phyloP scores from a whole-genome alignment of 257 asterid genomes.

The Echium plantagineum region DNA sequence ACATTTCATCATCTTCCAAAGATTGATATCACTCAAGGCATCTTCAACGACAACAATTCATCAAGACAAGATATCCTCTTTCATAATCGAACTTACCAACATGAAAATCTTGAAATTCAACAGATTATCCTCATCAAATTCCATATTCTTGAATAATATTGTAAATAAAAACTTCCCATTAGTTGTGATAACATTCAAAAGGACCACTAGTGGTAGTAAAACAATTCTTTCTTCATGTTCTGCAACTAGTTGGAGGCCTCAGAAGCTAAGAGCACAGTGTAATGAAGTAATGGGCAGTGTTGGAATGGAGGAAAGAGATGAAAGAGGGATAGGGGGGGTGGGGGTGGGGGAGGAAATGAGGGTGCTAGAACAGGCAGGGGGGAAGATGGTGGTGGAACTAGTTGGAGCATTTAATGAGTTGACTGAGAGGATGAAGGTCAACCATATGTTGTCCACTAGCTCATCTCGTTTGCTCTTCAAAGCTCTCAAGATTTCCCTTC shows the following conservation, averaged over 20 bases:
- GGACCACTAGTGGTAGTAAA: no score
- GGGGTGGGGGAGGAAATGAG: neutral
- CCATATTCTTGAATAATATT: no score
- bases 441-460: conserved; percentile 31
- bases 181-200: neutral
- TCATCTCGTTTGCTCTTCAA: conserved; percentile 68
- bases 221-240: no score
- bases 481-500: conserved; percentile 69
- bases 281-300: neutral
- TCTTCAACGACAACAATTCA: no score
- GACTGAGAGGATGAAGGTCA: conserved; percentile 56
- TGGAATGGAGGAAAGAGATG: no score
- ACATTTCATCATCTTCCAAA: no score
- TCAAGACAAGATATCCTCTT: no score
- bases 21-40: no score
- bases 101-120: no score
- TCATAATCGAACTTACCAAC: no score
- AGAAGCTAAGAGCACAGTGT: neutral
- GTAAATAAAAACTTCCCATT: neutral
- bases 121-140: no score
- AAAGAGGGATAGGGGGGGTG: no score
- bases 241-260: neutral
- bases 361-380: conserved; percentile 75
- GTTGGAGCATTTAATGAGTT: conserved; percentile 88
- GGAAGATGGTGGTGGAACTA: conserved; percentile 85